Percentiles rank a stretch among this genome's conserved stretches.
Evolutionary conservation across 202 grass and related monocot species (phyloP).

Genomic region (Hordeum pubiflorum): DNA sequence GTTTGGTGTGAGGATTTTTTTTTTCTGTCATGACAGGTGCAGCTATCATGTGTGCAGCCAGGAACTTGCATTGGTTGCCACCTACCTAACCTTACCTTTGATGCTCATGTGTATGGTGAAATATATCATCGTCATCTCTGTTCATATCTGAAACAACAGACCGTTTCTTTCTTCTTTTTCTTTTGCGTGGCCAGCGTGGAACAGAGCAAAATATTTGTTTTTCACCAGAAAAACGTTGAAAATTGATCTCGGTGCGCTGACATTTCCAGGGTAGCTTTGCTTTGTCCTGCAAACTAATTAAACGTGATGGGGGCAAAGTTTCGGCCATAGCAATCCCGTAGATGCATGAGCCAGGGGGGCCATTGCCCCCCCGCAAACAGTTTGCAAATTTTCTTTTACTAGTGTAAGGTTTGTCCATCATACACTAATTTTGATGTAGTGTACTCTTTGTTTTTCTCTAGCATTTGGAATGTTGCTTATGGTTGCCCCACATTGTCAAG

Average conservation of each 20-base stretch:
- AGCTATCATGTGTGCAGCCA: slow-evolving; percentile 1
- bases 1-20: slow-evolving; percentile 33
- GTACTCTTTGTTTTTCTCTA: too few relatives aligned
- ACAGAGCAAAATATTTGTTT: neutral
- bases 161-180: neutral
- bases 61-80: neutral
- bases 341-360: neutral
- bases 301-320: neutral
- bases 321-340: neutral
- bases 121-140: neutral
- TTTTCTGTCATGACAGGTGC: slow-evolving; percentile 11
- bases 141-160: neutral
- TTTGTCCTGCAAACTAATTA: neutral
- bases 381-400: too few relatives aligned
- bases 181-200: too few relatives aligned
- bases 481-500: too few relatives aligned
- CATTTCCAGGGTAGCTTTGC: neutral
- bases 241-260: neutral
- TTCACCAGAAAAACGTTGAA: neutral
- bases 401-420: too few relatives aligned
- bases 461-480: too few relatives aligned
- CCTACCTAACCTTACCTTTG: slow-evolving; percentile 8
- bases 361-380: too few relatives aligned
- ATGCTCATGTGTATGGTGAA: neutral
- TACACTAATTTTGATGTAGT: too few relatives aligned